phyloP scores from a whole-genome alignment of 108 stramenopile genomes.

The Discostella stelligeroides region DNA sequence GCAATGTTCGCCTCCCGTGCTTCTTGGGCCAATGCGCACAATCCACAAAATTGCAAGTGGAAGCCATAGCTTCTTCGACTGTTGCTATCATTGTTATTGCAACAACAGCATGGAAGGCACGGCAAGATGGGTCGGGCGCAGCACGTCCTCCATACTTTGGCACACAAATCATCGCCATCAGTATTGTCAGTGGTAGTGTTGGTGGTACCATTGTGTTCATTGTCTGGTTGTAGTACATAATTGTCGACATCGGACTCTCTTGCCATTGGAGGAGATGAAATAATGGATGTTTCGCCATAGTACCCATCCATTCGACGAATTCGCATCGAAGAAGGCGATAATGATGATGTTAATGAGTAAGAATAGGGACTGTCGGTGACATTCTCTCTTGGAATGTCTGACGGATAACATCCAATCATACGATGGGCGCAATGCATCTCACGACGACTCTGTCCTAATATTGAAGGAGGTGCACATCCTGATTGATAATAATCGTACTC shows the following conservation, averaged over 20 bases:
- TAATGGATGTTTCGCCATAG: too few relatives aligned
- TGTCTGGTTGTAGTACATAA: background rate
- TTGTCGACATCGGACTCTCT: background rate
- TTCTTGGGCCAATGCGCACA: constrained; percentile 84
- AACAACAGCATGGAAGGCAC: constrained; percentile 44
- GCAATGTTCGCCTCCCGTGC: constrained; percentile 63
- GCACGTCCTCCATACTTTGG: constrained; percentile 42
- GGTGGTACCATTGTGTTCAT: constrained; percentile 1
- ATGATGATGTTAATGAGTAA: too few relatives aligned
- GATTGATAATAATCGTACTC: constrained; percentile 32
- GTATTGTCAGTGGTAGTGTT: too few relatives aligned
- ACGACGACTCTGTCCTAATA: constrained; percentile 61
- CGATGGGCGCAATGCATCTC: constrained; percentile 77
- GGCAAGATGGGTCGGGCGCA: constrained; percentile 37
- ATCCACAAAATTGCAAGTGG: constrained; percentile 70
- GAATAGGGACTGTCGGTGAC: too few relatives aligned
- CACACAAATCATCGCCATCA: too few relatives aligned
- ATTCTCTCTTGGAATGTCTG: constrained; percentile 36
- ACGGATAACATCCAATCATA: constrained; percentile 68
- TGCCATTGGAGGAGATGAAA: too few relatives aligned
- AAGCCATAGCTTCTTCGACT: too few relatives aligned
- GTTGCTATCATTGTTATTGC: too few relatives aligned
- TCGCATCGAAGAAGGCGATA: too few relatives aligned
- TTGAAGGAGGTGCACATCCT: constrained; percentile 27
- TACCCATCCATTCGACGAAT: too few relatives aligned